Evolutionary conservation across 2,329 filamentous ascomycete species (phyloP), one percentile per base, ranked within the genome.

Genomic region (Ceratocystis huliohia): DNA sequence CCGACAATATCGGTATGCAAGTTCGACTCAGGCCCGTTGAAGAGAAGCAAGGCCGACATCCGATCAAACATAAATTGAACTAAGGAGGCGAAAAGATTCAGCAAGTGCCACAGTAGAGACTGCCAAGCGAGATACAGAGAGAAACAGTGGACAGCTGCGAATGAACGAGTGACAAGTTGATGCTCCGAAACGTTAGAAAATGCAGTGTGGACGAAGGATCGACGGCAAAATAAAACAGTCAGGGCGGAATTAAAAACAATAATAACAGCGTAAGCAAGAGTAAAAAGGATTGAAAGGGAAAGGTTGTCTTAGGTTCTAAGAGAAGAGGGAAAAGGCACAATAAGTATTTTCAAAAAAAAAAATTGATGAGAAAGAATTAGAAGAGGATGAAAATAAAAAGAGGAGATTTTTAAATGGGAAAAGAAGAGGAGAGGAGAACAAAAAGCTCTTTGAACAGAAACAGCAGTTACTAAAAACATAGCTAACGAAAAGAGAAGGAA

Each of bases 151-250:
- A 53, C 48, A 5, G 48, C 15, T 25, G 22, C 56, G 30, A 59
- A 37, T 37, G 30, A 59, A 59, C 15, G 30, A n/a, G 56, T 37
- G 28, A 37, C 30, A 20, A 37, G 28, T 37, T 59, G 56, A 30
- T 30, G 56, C 56, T 59, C 15, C 28, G 56, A 59, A 59, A 59
- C 56, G 56, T 41, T 10, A 59, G 28, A 30, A 59, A 59, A 59
- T 37, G 56, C 56, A 33, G 56, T 59, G 53, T 57, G 56, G 13
- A 37, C 17, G 56, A 59, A 59, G 28, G 56, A 59, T 59, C 56
- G 56, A 37, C 56, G 8, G 28, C 13, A 20, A 30, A 62, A 62
- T 62, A 41, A 62, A 62, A 62, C 59, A 62, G 44, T 33, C 13
- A 41, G 37, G 33, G 59, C 33, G 20, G 20, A 44, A 44, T 62